Evolutionary conservation across 805 yeast species (phyloP).

Genomic region (Huiozyma sinensis): DNA sequence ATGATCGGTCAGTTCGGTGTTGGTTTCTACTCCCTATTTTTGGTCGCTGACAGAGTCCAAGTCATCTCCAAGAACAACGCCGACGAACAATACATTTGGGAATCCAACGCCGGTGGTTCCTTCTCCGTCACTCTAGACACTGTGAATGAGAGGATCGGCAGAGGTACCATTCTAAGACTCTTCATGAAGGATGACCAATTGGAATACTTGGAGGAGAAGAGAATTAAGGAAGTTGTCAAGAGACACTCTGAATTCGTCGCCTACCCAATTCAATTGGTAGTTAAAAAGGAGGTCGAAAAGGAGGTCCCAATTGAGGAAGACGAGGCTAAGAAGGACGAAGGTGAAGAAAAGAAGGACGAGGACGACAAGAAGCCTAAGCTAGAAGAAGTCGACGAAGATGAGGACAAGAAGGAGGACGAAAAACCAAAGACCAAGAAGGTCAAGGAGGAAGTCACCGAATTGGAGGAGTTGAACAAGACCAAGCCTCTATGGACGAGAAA

Average conservation of each 20-base stretch:
- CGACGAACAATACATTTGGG: slow-evolving; percentile 99
- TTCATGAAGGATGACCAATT: slow-evolving; percentile 98
- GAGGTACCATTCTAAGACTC: slow-evolving; percentile 93
- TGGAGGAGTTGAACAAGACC: slow-evolving; percentile 97
- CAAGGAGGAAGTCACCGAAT: slow-evolving; percentile 87
- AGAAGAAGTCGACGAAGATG: slow-evolving; percentile 68
- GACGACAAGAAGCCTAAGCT: slow-evolving; percentile 60
- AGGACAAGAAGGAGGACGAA: slow-evolving; percentile 58
- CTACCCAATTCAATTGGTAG: slow-evolving; percentile 97
- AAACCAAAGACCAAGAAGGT: slow-evolving; percentile 76
- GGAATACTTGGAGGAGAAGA: slow-evolving; percentile 98
- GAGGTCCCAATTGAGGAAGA: slow-evolving; percentile 61
- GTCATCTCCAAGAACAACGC: slow-evolving; percentile 97
- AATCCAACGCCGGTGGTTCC: slow-evolving; percentile 99
- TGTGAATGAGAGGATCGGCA: slow-evolving; percentile 70
- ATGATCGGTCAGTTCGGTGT: slow-evolving; percentile 99
- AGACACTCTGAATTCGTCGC: slow-evolving; percentile 99
- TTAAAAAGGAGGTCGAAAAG: slow-evolving; percentile 97
- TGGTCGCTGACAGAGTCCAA: slow-evolving; percentile 98
- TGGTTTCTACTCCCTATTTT: slow-evolving; percentile 98
- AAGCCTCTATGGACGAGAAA: slow-evolving; percentile 99
- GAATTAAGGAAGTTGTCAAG: slow-evolving; percentile 98
- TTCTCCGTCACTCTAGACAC: slow-evolving; percentile 92
- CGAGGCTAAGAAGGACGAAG: slow-evolving; percentile 35
- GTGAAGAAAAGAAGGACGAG: slow-evolving; percentile 47